A percentile compares a stretch with the other conserved stretches of the same genome.
Evolutionary conservation across 2,329 filamentous ascomycete genomes (phyloP).

Genomic region (Diaporthe citri): DNA sequence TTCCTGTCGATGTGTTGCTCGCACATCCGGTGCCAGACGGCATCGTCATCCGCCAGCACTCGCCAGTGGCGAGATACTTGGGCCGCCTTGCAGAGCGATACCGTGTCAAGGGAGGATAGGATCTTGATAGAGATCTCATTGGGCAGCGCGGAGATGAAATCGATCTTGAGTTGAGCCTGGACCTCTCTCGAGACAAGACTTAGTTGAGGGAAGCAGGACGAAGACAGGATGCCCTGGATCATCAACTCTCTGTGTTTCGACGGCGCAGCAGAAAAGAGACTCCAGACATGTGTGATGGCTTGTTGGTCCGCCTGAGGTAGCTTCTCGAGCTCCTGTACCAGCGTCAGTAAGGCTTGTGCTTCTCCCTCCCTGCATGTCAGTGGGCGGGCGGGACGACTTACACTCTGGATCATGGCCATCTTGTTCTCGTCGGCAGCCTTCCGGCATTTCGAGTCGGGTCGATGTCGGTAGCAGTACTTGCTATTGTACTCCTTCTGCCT

Average conservation of each 20-base stretch:
- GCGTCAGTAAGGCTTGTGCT: conserved; percentile 44
- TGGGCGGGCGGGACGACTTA: conserved; percentile 57
- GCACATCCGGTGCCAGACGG: conserved; percentile 98
- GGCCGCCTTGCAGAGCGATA: conserved; percentile 93
- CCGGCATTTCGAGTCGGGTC: conserved; percentile 93
- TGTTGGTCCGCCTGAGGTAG: conserved; percentile 90
- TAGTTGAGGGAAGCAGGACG: conserved; percentile 97
- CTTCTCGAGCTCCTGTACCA: conserved; percentile 78
- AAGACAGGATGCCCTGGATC: conserved; percentile 94
- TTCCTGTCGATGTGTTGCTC: conserved; percentile 96
- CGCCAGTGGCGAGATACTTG: conserved; percentile 94
- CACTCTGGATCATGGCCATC: conserved; percentile 93
- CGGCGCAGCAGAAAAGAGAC: conserved; percentile 94
- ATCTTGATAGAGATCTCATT: conserved; percentile 94
- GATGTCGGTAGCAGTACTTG: conserved; percentile 95
- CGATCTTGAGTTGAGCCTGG: conserved; percentile 95
- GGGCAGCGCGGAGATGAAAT: conserved; percentile 91
- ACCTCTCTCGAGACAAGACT: conserved; percentile 93
- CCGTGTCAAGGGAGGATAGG: conserved; percentile 91
- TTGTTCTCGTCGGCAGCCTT: conserved; percentile 93
- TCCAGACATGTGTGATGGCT: conserved; percentile 97
- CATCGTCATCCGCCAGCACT: conserved; percentile 92
- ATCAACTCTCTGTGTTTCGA: conserved; percentile 95
- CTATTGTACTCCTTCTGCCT: conserved; percentile 68
- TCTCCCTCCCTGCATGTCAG: conserved; percentile 23